Conservation (phyloP, 352 stramenopile species). For the Globisporangium carolinianum region DNA sequence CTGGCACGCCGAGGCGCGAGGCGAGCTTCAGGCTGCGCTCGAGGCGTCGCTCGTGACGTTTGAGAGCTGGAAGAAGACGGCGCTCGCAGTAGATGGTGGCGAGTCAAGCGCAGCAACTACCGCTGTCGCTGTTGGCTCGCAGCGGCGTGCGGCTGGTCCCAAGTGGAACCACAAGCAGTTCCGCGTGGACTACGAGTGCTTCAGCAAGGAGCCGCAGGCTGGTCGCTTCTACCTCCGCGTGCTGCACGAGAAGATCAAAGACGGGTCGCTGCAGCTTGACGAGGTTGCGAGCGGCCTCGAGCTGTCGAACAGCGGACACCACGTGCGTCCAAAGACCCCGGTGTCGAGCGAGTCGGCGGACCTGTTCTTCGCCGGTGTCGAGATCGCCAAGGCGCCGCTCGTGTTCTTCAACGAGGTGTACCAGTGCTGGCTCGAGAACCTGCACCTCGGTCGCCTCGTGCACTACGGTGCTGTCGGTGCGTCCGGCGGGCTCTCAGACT, state of each 20-base stretch:
- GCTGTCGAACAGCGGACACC: slow-evolving; percentile 24
- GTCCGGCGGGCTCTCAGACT: slow-evolving; percentile 20
- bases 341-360: slow-evolving; percentile 22
- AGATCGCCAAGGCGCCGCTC: slow-evolving; percentile 51
- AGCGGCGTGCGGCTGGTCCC: slow-evolving; percentile 13
- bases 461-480: slow-evolving; percentile 25
- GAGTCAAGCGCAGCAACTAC: slow-evolving; percentile 5
- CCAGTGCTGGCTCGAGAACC: slow-evolving; percentile 74
- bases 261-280: slow-evolving; percentile 56
- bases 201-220: slow-evolving; percentile 60
- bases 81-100: slow-evolving; percentile 6
- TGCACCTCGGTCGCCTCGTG: slow-evolving; percentile 37
- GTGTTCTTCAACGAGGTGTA: slow-evolving; percentile 78
- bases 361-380: slow-evolving; percentile 55
- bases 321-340: slow-evolving; percentile 33
- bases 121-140: slow-evolving; percentile 19
- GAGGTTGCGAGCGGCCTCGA: slow-evolving; percentile 42
- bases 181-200: slow-evolving; percentile 48
- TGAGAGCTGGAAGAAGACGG: slow-evolving; percentile 32
- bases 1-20: slow-evolving; percentile 55
- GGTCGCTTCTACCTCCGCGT: slow-evolving; percentile 65
- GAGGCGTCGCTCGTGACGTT: slow-evolving; percentile 40
- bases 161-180: slow-evolving; percentile 77
- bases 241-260: slow-evolving; percentile 55
- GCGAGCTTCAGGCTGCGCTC: slow-evolving; percentile 46